Conservation (phyloP, 345 rosid genomes). For the Populus davidiana region DNA sequence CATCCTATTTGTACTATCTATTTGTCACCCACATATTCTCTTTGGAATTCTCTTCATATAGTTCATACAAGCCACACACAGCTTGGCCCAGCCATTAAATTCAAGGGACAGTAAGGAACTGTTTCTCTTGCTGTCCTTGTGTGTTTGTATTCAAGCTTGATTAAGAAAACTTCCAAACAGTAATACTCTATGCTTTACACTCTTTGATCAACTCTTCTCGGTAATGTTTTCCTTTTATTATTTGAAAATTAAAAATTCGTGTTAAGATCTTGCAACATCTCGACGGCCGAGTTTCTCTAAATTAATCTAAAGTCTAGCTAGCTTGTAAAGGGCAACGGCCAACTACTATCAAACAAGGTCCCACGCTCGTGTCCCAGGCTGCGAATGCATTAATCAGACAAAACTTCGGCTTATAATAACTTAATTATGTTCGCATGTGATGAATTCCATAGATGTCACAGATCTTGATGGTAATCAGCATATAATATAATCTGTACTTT, state of each 20-base stretch:
- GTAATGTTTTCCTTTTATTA: neutral
- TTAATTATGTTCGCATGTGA: constrained; percentile 2
- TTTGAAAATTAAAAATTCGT: neutral
- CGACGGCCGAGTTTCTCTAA: neutral
- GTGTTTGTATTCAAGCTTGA: neutral
- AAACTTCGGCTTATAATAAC: neutral
- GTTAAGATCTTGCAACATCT: neutral
- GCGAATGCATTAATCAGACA: neutral
- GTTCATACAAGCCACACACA: neutral
- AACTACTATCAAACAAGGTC: neutral
- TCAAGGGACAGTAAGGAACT: neutral
- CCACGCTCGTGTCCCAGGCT: neutral
- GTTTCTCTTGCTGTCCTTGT: neutral
- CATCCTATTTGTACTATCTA: neutral
- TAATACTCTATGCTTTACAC: neutral
- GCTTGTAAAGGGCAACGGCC: neutral
- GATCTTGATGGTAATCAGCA: neutral
- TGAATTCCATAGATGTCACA: neutral
- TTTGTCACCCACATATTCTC: neutral
- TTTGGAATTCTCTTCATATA: neutral
- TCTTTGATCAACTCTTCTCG: neutral
- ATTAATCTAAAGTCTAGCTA: neutral
- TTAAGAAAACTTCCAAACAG: neutral
- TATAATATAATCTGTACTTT: neutral
- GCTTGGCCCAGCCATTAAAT: neutral